Percentiles rank a stretch among this genome's conserved stretches.
Evolutionary conservation across 805 yeast species (phyloP).

Genomic region (Zygosaccharomyces lentus): DNA sequence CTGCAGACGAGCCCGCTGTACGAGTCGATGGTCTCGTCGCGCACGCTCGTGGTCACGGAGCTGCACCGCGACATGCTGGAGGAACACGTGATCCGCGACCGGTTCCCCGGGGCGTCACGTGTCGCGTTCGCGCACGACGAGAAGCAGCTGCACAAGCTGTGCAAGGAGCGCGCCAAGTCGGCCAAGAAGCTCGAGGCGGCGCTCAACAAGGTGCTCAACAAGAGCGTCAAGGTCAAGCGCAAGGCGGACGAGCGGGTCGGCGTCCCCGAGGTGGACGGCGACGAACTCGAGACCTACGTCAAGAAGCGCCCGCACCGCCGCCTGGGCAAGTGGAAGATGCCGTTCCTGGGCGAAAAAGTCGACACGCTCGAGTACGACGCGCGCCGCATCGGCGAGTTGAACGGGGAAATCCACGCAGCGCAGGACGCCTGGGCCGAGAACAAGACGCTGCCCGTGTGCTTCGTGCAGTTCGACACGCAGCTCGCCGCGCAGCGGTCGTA

Average conservation of each 20-base stretch:
- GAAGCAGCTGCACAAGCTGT: slow-evolving; percentile 49
- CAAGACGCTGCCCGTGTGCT: slow-evolving; percentile 61
- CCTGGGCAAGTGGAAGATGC: slow-evolving; percentile 43
- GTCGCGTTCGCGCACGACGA: slow-evolving; percentile 64
- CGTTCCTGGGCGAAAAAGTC: slow-evolving; percentile 69
- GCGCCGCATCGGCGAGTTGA: slow-evolving; percentile 63
- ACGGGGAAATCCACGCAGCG: slow-evolving; percentile 53
- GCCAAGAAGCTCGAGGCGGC: slow-evolving; percentile 60
- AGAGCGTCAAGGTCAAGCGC: slow-evolving; percentile 52
- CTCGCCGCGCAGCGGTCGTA: slow-evolving; percentile 83
- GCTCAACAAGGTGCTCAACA: slow-evolving; percentile 54
- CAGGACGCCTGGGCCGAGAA: slow-evolving; percentile 53
- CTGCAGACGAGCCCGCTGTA: slow-evolving; percentile 68
- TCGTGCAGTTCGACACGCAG: slow-evolving; percentile 77
- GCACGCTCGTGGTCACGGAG: slow-evolving; percentile 70
- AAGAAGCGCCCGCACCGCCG: slow-evolving; percentile 84
- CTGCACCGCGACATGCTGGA: slow-evolving; percentile 51
- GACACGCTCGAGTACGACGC: slow-evolving; percentile 73
- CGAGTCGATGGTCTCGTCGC: slow-evolving; percentile 62
- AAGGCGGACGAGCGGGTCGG: slow-evolving; percentile 57
- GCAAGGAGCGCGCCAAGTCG: slow-evolving; percentile 60
- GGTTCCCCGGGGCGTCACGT: slow-evolving; percentile 59
- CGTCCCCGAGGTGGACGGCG: slow-evolving; percentile 41
- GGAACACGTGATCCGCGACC: slow-evolving; percentile 8
- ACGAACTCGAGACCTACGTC: slow-evolving; percentile 59